Evolutionary conservation across 805 yeast species (phyloP).

Genomic region (Nakazawaea ernobii): DNA sequence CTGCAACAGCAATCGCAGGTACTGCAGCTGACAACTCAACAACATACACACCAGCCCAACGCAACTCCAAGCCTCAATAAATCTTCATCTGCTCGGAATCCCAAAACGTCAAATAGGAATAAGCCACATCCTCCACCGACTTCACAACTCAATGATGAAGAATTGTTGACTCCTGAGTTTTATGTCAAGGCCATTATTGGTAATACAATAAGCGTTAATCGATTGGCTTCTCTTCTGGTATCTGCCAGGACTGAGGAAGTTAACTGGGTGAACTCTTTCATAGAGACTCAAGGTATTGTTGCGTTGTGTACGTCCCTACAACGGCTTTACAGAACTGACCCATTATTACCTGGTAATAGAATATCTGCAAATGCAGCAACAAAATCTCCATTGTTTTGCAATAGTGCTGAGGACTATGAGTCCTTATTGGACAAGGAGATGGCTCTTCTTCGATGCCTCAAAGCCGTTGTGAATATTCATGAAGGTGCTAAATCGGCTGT

Average conservation of each 20-base stretch:
- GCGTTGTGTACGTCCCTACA: constrained; percentile 71
- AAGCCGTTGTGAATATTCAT: constrained; percentile 67
- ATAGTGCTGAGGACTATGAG: constrained; percentile 25
- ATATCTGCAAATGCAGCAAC: not conserved
- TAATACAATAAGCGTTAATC: constrained; percentile 58
- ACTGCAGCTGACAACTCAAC: constrained; percentile 20
- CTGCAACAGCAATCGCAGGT: constrained; percentile 4
- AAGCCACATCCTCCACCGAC: not conserved
- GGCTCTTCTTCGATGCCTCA: constrained; percentile 73
- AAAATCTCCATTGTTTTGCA: constrained; percentile 18
- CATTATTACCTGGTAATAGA: constrained; percentile 13
- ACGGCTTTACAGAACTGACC: constrained; percentile 28
- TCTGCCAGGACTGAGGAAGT: constrained; percentile 76
- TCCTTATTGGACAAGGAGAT: constrained; percentile 58
- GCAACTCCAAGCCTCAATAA: not conserved
- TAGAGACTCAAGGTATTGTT: constrained; percentile 83
- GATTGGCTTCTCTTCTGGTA: constrained; percentile 82
- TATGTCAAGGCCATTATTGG: constrained; percentile 73
- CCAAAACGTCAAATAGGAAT: not conserved
- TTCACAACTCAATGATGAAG: constrained; percentile 9
- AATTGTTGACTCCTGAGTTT: constrained; percentile 53
- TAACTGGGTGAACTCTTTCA: constrained; percentile 78
- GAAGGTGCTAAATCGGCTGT: constrained; percentile 66
- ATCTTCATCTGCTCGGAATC: not conserved
- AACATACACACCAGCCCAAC: not conserved